Evolutionary conservation across 768 basidiomycete genomes (phyloP).

Genomic region (Mycena galericulata): DNA sequence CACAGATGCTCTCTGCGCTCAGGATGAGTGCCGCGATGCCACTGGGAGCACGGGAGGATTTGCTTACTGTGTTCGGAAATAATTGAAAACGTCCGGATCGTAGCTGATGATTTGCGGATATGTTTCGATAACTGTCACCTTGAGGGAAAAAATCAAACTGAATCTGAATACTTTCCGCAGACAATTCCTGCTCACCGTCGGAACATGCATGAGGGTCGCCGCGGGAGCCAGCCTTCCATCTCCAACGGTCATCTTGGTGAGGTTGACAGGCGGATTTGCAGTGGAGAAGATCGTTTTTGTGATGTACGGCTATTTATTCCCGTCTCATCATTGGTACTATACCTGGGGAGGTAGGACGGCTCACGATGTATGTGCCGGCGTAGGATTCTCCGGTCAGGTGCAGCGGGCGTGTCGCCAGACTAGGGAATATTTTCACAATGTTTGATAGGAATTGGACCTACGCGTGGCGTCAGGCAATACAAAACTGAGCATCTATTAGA

Average conservation of each 20-base stretch:
- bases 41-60: too few relatives aligned
- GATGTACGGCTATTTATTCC: slow-evolving; percentile 68
- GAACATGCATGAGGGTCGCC: slow-evolving; percentile 62
- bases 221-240: slow-evolving; percentile 69
- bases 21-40: too few relatives aligned
- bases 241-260: slow-evolving; percentile 76
- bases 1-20: slow-evolving; percentile 72
- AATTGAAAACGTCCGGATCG: slow-evolving; percentile 71
- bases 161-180: neutral
- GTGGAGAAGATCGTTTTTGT: slow-evolving; percentile 75
- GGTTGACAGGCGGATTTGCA: slow-evolving; percentile 72
- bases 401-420: slow-evolving; percentile 74
- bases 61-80: slow-evolving; percentile 75
- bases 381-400: slow-evolving; percentile 81
- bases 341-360: neutral
- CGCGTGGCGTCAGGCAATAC: neutral
- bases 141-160: neutral
- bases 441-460: slow-evolving; percentile 81
- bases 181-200: slow-evolving; percentile 60
- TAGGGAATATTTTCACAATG: slow-evolving; percentile 80
- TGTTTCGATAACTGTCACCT: slow-evolving; percentile 73
- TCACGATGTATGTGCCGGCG: slow-evolving; percentile 56
- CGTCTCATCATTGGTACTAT: slow-evolving; percentile 3
- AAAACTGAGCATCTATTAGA: neutral
- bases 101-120: slow-evolving; percentile 85